phyloP scores from a whole-genome alignment of 2,329 filamentous ascomycete genomes.

The Metarhizium anisopliae region DNA sequence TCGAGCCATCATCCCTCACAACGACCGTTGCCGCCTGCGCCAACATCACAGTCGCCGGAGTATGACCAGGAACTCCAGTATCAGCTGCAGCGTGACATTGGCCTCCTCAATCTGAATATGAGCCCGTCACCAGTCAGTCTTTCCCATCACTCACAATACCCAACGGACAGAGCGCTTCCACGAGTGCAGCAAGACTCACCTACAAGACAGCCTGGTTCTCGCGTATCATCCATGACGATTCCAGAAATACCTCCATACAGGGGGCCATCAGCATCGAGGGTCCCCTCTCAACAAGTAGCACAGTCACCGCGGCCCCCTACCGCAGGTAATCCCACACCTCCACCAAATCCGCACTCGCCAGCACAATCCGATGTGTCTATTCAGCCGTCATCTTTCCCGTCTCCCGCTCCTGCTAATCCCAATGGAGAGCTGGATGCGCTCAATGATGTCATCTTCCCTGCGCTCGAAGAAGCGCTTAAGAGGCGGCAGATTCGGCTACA shows the following conservation, averaged over 20 bases:
- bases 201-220: conserved; percentile 19
- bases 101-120: conserved; percentile 39
- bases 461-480: conserved; percentile 82
- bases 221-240: conserved; percentile 32
- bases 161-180: conserved; percentile 11
- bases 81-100: conserved; percentile 55
- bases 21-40: conserved; percentile 37
- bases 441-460: conserved; percentile 85
- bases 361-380: conserved; percentile 20
- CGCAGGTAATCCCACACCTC: conserved; percentile 5
- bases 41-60: conserved; percentile 43
- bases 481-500: conserved; percentile 59
- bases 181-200: conserved; percentile 7
- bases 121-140: conserved; percentile 1
- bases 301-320: conserved; percentile 13
- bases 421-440: conserved; percentile 74
- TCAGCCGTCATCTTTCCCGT: conserved; percentile 43
- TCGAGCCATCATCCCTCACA: conserved; percentile 19
- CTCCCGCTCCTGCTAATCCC: conserved; percentile 45
- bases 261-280: conserved; percentile 24
- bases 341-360: conserved; percentile 23
- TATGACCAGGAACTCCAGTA: conserved; percentile 53
- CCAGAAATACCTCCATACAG: conserved; percentile 49
- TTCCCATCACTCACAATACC: conserved; percentile 3
- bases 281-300: conserved; percentile 19